Base-by-base conservation (phyloP, 192 early-diverging fungal species). In the Coemansia sp. region DNA sequence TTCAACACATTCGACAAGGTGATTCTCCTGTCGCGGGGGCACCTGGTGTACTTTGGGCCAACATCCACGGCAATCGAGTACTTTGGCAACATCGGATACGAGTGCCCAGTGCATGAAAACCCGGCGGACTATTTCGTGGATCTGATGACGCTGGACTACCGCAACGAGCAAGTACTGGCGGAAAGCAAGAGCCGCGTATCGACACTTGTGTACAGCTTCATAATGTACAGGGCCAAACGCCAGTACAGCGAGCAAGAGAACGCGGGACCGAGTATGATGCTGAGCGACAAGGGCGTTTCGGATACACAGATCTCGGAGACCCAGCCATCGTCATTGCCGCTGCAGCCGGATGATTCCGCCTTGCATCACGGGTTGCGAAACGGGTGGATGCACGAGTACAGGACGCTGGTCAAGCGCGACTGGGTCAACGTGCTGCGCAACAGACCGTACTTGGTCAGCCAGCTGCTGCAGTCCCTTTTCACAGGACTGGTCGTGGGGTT, bases 1-100 rank as follows among this genome's bases (percentile, higher is more conserved):
- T 95, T 89, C 78, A 81, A 84, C 33, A 72, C 88, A 34, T 95
- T 96, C 74, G 91, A 95, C 74, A 84, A 88, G 48, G 83, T 93
- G 0, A 82, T 93, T 36, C 57, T 95, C 14, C 56, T 94, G 22
- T 76, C 87, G 23, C 82, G 75, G 10, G 94, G 94, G 14, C 59
- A 69, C 11, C 52, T 80, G 0, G 74, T 91, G 27, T 92, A 86
- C 59, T 83, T 75, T 66, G 91, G 91, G 17, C 62, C 81, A 0
- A 62, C 74, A 13, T 36, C 55, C 2, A 56, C 57, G 15, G 72
- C 82, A 2, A 44, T 78, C 42, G 37, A 48, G 27, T 84, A 82
- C 45, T 85, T 88, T 61, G 65, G 67, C 20, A 47, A 55, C 1
- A 55, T 76, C 15, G 88, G 85, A 8, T 68, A 74, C 29, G 84